These are phyloP conservation scores for Mrakia frigida DNA, from an alignment of 768 basidiomycete genomes.

Conservation along the genomic window DNA sequence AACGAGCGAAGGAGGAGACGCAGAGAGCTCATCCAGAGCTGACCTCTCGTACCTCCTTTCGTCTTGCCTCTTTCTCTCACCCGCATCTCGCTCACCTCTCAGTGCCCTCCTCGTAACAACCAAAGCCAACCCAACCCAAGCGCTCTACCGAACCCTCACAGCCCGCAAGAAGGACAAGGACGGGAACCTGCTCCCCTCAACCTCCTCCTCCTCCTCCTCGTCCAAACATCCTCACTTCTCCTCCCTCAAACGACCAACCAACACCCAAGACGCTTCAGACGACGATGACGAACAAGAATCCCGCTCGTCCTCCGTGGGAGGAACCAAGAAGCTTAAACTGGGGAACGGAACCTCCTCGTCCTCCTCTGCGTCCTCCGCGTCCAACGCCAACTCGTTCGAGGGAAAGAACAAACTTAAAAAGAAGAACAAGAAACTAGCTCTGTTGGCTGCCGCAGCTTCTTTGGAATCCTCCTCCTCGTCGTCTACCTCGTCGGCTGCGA, in stretches of 20 bases:
- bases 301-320: background rate
- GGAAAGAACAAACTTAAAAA: constrained; percentile 11
- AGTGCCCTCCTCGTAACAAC: constrained; percentile 4
- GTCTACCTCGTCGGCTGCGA: background rate
- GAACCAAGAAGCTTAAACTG: constrained; percentile 13
- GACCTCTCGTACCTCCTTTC: background rate
- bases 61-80: background rate
- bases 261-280: background rate
- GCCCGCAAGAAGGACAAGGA: constrained; percentile 5
- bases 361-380: background rate
- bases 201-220: background rate
- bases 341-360: background rate
- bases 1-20: background rate
- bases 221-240: background rate
- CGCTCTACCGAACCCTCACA: constrained; percentile 25
- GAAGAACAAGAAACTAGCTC: background rate
- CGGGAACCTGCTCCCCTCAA: background rate
- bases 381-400: constrained; percentile 6
- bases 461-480: background rate
- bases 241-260: background rate
- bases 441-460: background rate
- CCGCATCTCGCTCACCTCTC: background rate
- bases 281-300: constrained; percentile 20
- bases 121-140: background rate
- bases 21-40: background rate